These are phyloP conservation scores for Lactarius akahatsu DNA, from an alignment of 768 basidiomycete genomes.

Conservation along the genomic window DNA sequence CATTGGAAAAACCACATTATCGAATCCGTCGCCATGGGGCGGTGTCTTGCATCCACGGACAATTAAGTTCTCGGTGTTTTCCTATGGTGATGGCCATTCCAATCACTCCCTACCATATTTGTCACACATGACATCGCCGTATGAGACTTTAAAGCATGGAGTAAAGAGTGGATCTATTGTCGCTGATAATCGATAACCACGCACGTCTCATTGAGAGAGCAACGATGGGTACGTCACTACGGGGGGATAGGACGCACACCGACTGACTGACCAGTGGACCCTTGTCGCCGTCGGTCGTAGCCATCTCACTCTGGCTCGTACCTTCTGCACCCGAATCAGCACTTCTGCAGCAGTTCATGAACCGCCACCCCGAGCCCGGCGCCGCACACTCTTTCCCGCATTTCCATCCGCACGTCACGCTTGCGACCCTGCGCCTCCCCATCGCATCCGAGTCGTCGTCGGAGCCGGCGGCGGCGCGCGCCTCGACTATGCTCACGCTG, in stretches of 20 bases:
- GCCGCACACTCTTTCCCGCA: conserved; percentile 52
- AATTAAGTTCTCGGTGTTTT: too few species aligned
- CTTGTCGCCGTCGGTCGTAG: conserved; percentile 35
- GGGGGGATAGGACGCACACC: neutral
- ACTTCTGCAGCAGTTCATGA: conserved; percentile 50
- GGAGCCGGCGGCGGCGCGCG: neutral
- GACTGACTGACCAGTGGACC: neutral
- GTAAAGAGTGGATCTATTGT: neutral
- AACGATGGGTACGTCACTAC: conserved; percentile 20
- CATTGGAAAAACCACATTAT: too few species aligned
- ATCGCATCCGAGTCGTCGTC: neutral
- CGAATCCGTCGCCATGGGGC: too few species aligned
- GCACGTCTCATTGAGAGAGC: neutral
- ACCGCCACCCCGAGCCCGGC: conserved; percentile 33
- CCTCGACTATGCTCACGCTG: conserved; percentile 35
- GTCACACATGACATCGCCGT: too few species aligned
- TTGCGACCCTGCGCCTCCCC: conserved; percentile 41
- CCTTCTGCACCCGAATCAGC: conserved; percentile 47
- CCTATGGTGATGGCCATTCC: too few species aligned
- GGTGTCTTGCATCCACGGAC: too few species aligned
- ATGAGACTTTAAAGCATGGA: too few species aligned
- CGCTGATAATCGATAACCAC: neutral
- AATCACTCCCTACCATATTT: too few species aligned
- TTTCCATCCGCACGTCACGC: conserved; percentile 72
- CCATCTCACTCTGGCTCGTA: conserved; percentile 70